Evolutionary conservation across 225 moss, liverwort and hornwort genomes (phyloP), one percentile per base, ranked within the genome.

Genomic region (Straminergon stramineum): DNA sequence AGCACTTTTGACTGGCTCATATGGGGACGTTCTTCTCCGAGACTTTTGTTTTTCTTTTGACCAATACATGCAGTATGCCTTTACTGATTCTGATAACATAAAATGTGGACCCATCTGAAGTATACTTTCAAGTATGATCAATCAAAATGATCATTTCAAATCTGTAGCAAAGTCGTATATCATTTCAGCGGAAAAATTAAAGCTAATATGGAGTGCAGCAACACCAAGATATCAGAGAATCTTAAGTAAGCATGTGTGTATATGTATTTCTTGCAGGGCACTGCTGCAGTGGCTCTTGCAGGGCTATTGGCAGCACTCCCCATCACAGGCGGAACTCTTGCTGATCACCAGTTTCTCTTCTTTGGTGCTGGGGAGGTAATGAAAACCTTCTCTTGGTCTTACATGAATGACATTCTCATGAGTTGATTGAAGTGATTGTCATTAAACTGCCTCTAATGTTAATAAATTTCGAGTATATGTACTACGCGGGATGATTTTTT

Each of bases 341-440:
- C 95, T 66, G 96, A 97, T 69, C 98, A 97, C 85, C 93, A 87
- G 27, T 96, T 96, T 82, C 91, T 99, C 85, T 97, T 99, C 88
- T 91, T 97, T 34, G 98, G 98, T 57, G 98, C 98, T 73, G 97
- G 98, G 37, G 97, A 99, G 91, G 98, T 96, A 75, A 93, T 91
- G 13, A 23, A 81, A 81, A 27, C 30, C 82, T n/a, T n/a, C 4
- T 24, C 24, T 34, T 57, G 67, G 24, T 43, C 81, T 87, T 57
- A 58, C 27, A 37, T 45, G 45, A 58, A 57, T 58, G 67, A 18
- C 9, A 41, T 68, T 79, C 43, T 41, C 23, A 57, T 68, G 68
- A 35, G 22, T 67, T 87, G 43, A n/a, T 78, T 65, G 39, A 55
- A 78, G 8, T 79, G 17, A 57, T 58, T 31, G 39, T 45, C 32